phyloP scores from a whole-genome alignment of 1,284 basidiomycete species.

The Cutaneotrichosporon spelunceum region DNA sequence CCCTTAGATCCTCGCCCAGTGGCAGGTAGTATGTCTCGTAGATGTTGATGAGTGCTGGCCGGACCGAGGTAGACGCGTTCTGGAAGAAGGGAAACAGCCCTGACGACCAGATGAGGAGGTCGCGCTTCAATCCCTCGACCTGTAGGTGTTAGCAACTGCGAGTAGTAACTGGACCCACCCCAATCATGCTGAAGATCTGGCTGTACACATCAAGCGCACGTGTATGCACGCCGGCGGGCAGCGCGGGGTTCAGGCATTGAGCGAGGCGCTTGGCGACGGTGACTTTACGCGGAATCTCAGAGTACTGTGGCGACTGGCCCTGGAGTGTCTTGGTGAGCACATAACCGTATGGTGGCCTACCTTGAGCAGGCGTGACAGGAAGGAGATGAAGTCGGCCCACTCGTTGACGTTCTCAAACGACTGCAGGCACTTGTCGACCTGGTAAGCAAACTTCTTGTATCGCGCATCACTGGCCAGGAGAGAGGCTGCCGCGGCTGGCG shows the following conservation, averaged over 20 bases:
- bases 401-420: slow-evolving; percentile 96
- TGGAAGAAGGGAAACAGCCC: slow-evolving; percentile 98
- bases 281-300: slow-evolving; percentile 91
- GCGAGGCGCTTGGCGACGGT: slow-evolving; percentile 91
- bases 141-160: slow-evolving; percentile 44
- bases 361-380: slow-evolving; percentile 91
- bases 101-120: slow-evolving; percentile 90
- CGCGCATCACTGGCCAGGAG: slow-evolving; percentile 67
- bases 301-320: slow-evolving; percentile 76
- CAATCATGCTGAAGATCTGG: slow-evolving; percentile 84
- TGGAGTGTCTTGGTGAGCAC: slow-evolving; percentile 66
- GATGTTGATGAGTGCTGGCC: slow-evolving; percentile 80
- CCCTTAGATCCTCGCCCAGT: slow-evolving; percentile 73
- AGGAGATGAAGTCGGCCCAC: slow-evolving; percentile 99
- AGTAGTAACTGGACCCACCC: slow-evolving; percentile 58
- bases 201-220: slow-evolving; percentile 92
- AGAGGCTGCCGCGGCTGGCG: slow-evolving; percentile 36
- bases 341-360: slow-evolving; percentile 52
- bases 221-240: slow-evolving; percentile 95
- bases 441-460: slow-evolving; percentile 88
- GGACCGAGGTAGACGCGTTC: slow-evolving; percentile 92
- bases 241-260: slow-evolving; percentile 93
- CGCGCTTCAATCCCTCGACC: slow-evolving; percentile 81
- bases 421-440: slow-evolving; percentile 86
- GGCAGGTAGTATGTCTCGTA: slow-evolving; percentile 90